Evolutionary conservation across 371 early-diverging fungal species (phyloP).

Genomic region (Syncephalastrum sp.): DNA sequence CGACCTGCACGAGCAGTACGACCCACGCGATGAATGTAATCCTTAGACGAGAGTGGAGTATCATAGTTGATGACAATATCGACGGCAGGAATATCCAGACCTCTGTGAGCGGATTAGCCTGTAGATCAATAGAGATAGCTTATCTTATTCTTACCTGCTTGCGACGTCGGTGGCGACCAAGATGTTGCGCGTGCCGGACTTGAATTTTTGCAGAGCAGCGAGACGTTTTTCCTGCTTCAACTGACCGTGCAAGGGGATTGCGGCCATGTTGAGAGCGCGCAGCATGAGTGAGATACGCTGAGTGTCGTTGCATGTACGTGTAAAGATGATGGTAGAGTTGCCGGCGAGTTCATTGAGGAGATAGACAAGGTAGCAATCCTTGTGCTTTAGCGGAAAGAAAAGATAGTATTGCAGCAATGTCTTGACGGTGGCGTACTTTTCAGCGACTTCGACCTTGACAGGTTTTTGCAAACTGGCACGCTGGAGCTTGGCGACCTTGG

Average conservation of each 20-base stretch:
- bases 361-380: conserved; percentile 92
- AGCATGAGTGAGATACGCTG: conserved; percentile 85
- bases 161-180: conserved; percentile 98
- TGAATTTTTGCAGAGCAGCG: conserved; percentile 90
- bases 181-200: conserved; percentile 80
- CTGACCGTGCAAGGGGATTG: conserved; percentile 94
- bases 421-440: conserved; percentile 82
- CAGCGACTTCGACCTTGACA: conserved; percentile 87
- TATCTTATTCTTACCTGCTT: conserved; percentile 39
- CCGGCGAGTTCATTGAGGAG: conserved; percentile 91
- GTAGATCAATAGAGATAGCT: conserved; percentile 3
- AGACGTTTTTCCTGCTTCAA: conserved; percentile 90
- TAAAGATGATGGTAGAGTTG: conserved; percentile 88
- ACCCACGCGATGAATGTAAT: conserved; percentile 97
- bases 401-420: conserved; percentile 93
- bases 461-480: conserved; percentile 91
- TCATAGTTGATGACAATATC: conserved; percentile 97
- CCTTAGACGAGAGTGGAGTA: conserved; percentile 90
- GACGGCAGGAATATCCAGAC: conserved; percentile 96
- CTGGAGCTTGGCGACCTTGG: conserved; percentile 92
- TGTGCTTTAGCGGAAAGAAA: conserved; percentile 94
- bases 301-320: conserved; percentile 84
- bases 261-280: conserved; percentile 88
- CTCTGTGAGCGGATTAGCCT: conserved; percentile 48
- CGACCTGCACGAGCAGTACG: conserved; percentile 97